Conservation (phyloP, 2,329 filamentous ascomycete genomes). For the Phialophora tarda region DNA sequence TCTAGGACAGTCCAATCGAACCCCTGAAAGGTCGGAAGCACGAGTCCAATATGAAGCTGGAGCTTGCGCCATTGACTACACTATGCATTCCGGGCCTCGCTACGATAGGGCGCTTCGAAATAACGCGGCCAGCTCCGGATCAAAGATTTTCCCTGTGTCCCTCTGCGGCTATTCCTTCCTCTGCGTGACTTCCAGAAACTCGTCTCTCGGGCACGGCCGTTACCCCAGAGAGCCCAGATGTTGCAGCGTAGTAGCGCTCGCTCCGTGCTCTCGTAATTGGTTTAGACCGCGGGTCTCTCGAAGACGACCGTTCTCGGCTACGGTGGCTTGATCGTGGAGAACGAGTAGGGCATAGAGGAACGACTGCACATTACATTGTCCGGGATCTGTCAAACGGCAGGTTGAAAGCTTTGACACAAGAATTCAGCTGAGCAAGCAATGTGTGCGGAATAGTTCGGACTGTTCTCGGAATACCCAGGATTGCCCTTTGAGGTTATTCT, state of each 20-base stretch:
- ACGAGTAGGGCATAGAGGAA: not conserved
- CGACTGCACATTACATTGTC: not conserved
- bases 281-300: not conserved
- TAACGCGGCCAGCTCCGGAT: slow-evolving; percentile 16
- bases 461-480: not conserved
- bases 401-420: not conserved
- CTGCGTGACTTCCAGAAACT: not conserved
- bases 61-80: slow-evolving; percentile 22
- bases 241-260: not conserved
- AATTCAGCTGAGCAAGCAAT: not conserved
- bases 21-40: slow-evolving; percentile 13
- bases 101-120: not conserved
- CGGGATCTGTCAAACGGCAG: not conserved
- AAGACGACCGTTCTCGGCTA: not conserved
- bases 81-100: not conserved
- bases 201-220: not conserved
- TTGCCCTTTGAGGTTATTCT: not conserved
- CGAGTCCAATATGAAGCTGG: slow-evolving; percentile 16
- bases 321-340: not conserved
- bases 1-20: slow-evolving; percentile 21
- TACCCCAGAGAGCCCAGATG: slow-evolving; percentile 8
- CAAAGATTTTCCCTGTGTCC: slow-evolving; percentile 31
- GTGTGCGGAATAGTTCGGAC: not conserved
- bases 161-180: slow-evolving; percentile 15
- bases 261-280: too few species aligned